Conservation (phyloP, 1,139 yeast species). For the Magnusiomyces suaveolens region DNA sequence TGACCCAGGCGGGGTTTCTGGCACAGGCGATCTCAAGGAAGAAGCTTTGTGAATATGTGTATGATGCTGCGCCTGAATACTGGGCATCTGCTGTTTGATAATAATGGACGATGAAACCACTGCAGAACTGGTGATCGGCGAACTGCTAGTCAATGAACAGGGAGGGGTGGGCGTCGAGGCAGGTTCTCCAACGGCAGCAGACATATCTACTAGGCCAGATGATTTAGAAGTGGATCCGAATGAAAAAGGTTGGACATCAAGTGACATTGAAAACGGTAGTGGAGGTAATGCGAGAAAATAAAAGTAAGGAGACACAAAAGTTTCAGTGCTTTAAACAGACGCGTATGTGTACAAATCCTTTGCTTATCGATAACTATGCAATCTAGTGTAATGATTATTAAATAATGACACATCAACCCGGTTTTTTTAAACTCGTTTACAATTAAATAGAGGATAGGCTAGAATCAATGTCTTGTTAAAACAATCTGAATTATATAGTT, state of each 20-base stretch:
- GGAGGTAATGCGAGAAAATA: conserved; percentile 1
- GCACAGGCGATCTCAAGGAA: conserved; percentile 11
- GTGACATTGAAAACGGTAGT: not conserved
- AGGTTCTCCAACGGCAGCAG: not conserved
- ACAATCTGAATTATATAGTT: not conserved
- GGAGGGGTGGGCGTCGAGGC: not conserved
- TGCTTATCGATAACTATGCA: not conserved
- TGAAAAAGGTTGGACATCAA: not conserved
- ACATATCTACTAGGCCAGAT: not conserved
- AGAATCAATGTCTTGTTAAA: not conserved
- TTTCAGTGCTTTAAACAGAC: not conserved
- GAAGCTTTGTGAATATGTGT: not conserved
- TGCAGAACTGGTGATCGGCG: not conserved
- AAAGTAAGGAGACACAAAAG: not conserved
- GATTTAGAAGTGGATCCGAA: not conserved
- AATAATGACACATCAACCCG: not conserved
- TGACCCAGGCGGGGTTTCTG: conserved; percentile 18
- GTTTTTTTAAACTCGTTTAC: not conserved
- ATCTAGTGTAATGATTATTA: not conserved
- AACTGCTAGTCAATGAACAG: not conserved
- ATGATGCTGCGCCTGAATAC: too few relatives aligned
- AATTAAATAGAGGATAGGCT: not conserved
- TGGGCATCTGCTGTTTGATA: not conserved
- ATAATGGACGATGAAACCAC: not conserved
- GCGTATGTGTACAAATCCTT: not conserved